These are phyloP conservation scores for Xylaria sp. DNA, from an alignment of 2,329 filamentous ascomycete species.

Conservation along the genomic window DNA sequence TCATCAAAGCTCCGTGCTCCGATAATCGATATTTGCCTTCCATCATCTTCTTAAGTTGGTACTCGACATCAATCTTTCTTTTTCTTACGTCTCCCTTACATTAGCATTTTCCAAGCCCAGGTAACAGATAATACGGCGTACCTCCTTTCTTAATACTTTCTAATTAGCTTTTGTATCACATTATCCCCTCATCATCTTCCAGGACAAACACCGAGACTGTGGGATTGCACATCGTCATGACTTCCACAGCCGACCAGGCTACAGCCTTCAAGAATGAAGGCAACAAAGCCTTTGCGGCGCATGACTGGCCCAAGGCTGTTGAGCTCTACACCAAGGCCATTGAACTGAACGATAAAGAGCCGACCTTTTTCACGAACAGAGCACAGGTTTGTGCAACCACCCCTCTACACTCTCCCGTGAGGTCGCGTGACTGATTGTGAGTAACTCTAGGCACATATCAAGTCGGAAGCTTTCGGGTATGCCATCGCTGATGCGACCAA, in stretches of 20 bases:
- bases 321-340: constrained; percentile 91
- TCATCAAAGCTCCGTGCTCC: constrained; percentile 43
- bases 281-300: constrained; percentile 89
- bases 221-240: constrained; percentile 49
- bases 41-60: constrained; percentile 3
- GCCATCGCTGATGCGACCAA: constrained; percentile 90
- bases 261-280: constrained; percentile 90
- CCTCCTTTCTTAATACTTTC: background rate
- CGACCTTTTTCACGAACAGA: constrained; percentile 92
- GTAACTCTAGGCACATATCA: constrained; percentile 81
- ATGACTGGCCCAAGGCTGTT: constrained; percentile 86
- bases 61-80: constrained; percentile 14
- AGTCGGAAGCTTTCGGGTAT: constrained; percentile 94
- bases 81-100: background rate
- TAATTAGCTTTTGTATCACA: background rate
- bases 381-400: constrained; percentile 77
- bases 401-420: background rate
- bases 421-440: constrained; percentile 60
- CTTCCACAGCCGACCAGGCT: constrained; percentile 71
- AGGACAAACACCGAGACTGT: background rate
- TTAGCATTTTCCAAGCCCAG: background rate
- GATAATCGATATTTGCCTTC: constrained; percentile 36
- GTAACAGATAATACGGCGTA: background rate
- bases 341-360: constrained; percentile 81
- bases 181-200: background rate